Percentiles rank a stretch among this genome's conserved stretches.
Evolutionary conservation across 2,329 filamentous ascomycete species (phyloP).

Genomic region (Neopestalotiopsis sp.): DNA sequence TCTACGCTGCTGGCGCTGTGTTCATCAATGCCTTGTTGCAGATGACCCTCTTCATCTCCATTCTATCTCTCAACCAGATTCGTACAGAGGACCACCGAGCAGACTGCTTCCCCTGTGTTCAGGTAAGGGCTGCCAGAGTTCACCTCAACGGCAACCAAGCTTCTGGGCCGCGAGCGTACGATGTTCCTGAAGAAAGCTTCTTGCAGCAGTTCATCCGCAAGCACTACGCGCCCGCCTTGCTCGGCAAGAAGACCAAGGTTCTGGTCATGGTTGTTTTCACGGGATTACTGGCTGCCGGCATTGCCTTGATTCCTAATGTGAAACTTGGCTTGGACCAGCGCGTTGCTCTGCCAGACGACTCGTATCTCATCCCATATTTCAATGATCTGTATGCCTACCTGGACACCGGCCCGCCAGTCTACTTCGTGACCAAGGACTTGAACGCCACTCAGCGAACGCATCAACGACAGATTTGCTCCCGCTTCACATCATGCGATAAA

Average conservation of each 20-base stretch:
- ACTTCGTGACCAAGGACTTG: conserved; percentile 86
- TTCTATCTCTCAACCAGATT: conserved; percentile 88
- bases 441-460: conserved; percentile 77
- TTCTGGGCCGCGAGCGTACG: conserved; percentile 64
- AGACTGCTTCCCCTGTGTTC: conserved; percentile 90
- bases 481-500: conserved; percentile 86
- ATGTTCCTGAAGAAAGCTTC: conserved; percentile 80
- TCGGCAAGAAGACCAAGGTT: conserved; percentile 81
- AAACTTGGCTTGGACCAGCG: conserved; percentile 91
- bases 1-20: conserved; percentile 94
- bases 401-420: conserved; percentile 89
- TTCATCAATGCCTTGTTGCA: conserved; percentile 97
- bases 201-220: conserved; percentile 91
- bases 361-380: conserved; percentile 95
- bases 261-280: conserved; percentile 81
- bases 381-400: conserved; percentile 95
- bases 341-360: conserved; percentile 90
- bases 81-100: conserved; percentile 87
- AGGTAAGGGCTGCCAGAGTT: conserved; percentile 74
- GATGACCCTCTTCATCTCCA: conserved; percentile 95
- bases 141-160: conserved; percentile 69
- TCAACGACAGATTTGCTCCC: conserved; percentile 87
- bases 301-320: conserved; percentile 85
- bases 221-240: conserved; percentile 80
- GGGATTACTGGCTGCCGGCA: conserved; percentile 81